Evolutionary conservation across 108 stramenopile species (phyloP).

Genomic region (Seminavis robusta): DNA sequence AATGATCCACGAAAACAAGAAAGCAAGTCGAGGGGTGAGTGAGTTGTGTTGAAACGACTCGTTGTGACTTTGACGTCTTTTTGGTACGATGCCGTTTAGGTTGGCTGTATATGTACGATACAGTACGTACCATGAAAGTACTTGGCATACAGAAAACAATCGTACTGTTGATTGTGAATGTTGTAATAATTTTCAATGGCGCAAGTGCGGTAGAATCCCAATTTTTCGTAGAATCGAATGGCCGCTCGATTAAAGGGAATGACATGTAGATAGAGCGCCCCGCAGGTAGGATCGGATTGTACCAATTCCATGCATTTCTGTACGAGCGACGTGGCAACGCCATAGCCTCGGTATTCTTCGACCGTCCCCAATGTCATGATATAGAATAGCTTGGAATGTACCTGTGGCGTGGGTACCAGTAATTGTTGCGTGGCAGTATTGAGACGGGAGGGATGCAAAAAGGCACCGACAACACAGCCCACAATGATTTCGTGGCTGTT

Average conservation of each 20-base stretch:
- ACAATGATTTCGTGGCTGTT: constrained; percentile 23
- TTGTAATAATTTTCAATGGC: constrained; percentile 76
- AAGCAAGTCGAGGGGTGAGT: too few relatives aligned
- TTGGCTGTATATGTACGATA: too few relatives aligned
- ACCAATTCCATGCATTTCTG: constrained; percentile 46
- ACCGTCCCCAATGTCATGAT: constrained; percentile 83
- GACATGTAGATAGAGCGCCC: constrained; percentile 78
- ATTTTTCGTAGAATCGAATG: constrained; percentile 77
- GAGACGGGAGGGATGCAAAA: constrained; percentile 9
- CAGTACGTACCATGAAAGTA: constrained; percentile 81
- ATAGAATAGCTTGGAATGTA: constrained; percentile 59
- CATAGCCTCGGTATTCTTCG: constrained; percentile 49
- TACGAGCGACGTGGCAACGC: constrained; percentile 65
- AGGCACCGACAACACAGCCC: constrained; percentile 48
- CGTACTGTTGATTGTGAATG: constrained; percentile 56
- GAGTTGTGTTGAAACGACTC: too few relatives aligned
- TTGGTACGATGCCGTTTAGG: too few relatives aligned
- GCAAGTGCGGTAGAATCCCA: constrained; percentile 66
- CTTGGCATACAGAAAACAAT: constrained; percentile 78
- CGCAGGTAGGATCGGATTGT: constrained; percentile 38
- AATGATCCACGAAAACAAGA: too few relatives aligned
- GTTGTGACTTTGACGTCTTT: too few relatives aligned
- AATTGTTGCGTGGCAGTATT: constrained; percentile 30
- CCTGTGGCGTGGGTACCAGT: constrained; percentile 35
- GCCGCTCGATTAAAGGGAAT: constrained; percentile 68